Conservation (phyloP, 371 early-diverging fungal species). For the Amoeboaphelidium protococcarum region DNA sequence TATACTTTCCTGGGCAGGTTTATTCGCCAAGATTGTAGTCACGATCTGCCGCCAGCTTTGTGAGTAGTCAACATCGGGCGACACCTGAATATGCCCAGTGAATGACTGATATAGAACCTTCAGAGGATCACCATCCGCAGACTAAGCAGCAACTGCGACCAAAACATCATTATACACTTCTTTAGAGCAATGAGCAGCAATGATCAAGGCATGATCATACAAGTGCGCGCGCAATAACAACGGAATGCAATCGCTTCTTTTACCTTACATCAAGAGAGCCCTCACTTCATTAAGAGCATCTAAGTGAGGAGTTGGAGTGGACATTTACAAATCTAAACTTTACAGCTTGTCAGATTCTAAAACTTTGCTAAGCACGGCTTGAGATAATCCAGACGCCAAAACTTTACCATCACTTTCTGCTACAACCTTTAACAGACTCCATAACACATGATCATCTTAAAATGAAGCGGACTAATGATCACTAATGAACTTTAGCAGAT, state of each 20-base stretch:
- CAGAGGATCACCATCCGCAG: no score
- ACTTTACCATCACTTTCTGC: not conserved
- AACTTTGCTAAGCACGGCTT: not conserved
- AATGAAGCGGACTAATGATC: not conserved
- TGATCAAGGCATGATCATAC: not conserved
- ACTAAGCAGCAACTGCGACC: no score
- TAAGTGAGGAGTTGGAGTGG: no score
- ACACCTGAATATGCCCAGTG: no score
- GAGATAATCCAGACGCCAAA: not conserved
- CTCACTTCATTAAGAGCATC: not conserved
- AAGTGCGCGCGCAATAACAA: not conserved
- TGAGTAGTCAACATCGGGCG: no score
- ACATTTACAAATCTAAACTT: not conserved
- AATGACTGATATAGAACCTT: no score
- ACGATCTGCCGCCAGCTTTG: no score
- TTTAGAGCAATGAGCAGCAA: not conserved
- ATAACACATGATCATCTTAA: not conserved
- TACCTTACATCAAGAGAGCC: not conserved
- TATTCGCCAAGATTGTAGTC: no score
- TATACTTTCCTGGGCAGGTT: no score
- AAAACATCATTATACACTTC: not conserved
- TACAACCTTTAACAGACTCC: not conserved
- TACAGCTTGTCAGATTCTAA: not conserved
- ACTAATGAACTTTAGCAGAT: not conserved
- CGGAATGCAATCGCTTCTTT: not conserved